These are phyloP conservation scores for Lolium perenne DNA, from an alignment of 176 grass and related monocot genomes.

Conservation along the genomic window DNA sequence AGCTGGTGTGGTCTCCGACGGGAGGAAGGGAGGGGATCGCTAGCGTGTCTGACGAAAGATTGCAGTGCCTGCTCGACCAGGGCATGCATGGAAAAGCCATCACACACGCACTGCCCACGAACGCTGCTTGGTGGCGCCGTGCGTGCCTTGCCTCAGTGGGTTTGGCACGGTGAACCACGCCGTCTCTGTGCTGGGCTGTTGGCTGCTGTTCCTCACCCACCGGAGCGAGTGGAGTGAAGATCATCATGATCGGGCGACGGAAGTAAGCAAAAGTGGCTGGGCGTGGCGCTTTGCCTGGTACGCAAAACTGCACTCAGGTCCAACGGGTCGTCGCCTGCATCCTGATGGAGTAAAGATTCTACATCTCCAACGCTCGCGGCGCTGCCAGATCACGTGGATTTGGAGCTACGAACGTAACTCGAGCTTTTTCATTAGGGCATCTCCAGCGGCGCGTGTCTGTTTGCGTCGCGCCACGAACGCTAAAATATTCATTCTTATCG, in stretches of 20 bases:
- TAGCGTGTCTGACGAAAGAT: not conserved
- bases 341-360: not conserved
- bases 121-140: not conserved
- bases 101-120: not conserved
- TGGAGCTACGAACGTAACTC: too few relatives aligned
- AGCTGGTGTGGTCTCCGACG: not conserved
- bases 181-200: not conserved
- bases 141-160: not conserved
- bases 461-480: too few relatives aligned
- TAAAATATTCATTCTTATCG: too few relatives aligned
- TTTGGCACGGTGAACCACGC: not conserved
- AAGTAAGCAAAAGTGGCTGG: not conserved
- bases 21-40: not conserved
- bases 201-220: not conserved
- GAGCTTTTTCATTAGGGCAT: too few relatives aligned
- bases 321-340: not conserved
- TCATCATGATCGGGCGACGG: not conserved
- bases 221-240: not conserved
- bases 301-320: not conserved
- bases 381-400: not conserved
- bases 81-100: not conserved
- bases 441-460: too few relatives aligned
- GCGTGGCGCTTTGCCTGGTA: not conserved
- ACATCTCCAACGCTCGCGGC: not conserved
- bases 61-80: conserved; percentile 17